Conservation (phyloP, 1,284 basidiomycete species). For the Ceratobasidium sp. region DNA sequence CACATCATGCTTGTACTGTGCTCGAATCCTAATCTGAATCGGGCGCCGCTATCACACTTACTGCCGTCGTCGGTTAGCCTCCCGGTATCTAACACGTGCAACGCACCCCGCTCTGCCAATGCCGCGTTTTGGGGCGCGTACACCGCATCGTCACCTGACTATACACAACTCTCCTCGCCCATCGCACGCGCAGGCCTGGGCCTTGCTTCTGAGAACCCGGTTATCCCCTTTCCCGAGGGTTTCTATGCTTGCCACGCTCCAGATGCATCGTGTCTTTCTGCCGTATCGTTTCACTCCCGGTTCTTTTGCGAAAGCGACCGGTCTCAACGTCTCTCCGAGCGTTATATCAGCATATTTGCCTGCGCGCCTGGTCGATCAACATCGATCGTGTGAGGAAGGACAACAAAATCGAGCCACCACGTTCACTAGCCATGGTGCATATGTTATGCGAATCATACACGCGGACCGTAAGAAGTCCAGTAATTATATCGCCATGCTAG, state of each 20-base stretch:
- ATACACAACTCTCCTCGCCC: conserved; percentile 16
- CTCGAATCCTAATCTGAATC: conserved; percentile 9
- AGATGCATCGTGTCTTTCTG: conserved; percentile 14
- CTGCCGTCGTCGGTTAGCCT: conserved; percentile 10
- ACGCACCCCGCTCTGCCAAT: conserved; percentile 12
- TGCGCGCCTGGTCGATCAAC: conserved; percentile 31
- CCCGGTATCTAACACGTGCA: conserved; percentile 35
- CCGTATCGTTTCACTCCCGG: conserved; percentile 28
- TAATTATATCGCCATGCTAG: conserved; percentile 36
- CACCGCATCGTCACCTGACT: conserved; percentile 38
- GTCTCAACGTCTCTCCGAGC: conserved; percentile 22
- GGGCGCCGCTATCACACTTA: conserved; percentile 6
- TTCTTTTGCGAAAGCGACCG: conserved; percentile 33
- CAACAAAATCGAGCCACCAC: conserved; percentile 36
- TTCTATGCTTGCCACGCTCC: conserved; percentile 29
- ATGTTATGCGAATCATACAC: conserved; percentile 23
- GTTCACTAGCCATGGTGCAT: conserved; percentile 20
- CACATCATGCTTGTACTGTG: conserved; percentile 6
- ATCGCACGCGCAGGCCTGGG: conserved; percentile 31
- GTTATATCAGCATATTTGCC: conserved; percentile 28
- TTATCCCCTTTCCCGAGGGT: conserved; percentile 27
- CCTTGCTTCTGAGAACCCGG: conserved; percentile 34
- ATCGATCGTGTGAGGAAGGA: conserved; percentile 35
- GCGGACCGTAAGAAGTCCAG: conserved; percentile 12
- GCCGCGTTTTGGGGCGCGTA: conserved; percentile 39